Evolutionary conservation across 1,284 basidiomycete genomes (phyloP), one percentile per base, ranked within the genome.

Genomic region (Neonothopanus nambi): DNA sequence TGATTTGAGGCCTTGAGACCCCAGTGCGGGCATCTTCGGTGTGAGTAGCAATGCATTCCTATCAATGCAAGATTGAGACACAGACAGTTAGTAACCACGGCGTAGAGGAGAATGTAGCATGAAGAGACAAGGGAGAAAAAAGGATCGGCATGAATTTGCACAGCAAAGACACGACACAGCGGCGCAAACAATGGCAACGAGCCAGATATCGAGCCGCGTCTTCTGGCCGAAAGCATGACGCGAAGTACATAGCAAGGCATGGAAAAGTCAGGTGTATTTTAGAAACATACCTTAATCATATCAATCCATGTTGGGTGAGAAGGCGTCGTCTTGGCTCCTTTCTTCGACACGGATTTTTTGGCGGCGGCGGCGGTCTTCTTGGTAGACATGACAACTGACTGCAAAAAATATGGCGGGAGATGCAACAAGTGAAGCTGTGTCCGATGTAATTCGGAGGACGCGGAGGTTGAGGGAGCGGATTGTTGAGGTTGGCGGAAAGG

Each of bases 1-100:
- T 96, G 76, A 97, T 93, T 66, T 89, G 85, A 56, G 89, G 91
- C 53, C 94, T 89, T 63, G 93, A 95, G 61, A 95, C 91, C 70
- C 94, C 94, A 57, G 71, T 68, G 60, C 93, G 90, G 57, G 89
- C 84, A 58, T 93, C 91, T 36, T 91, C 89, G 23, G 83, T 80
- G 71, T 88, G 77, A 51, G 77, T 80, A 58, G 79, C 71, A 71
- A 96, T 91, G 65, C 90, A 92, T 77, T 95, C 92, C 87, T 89
- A 71, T 61, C 61, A 59, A 49, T 62, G 54, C 52, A 57, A 47
- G 52, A 38, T 24, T 39, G 28, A 54, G 49, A 43, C 40, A 41
- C 35, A 59, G 51, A 41, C 50, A 55, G 23, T 48, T 38, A 46
- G n/a, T n/a, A n/a, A n/a, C 24, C 46, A 51, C 17, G 33, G 30